phyloP scores from a whole-genome alignment of 495 filamentous ascomycete species.

The Talaromyces trachyspermus region DNA sequence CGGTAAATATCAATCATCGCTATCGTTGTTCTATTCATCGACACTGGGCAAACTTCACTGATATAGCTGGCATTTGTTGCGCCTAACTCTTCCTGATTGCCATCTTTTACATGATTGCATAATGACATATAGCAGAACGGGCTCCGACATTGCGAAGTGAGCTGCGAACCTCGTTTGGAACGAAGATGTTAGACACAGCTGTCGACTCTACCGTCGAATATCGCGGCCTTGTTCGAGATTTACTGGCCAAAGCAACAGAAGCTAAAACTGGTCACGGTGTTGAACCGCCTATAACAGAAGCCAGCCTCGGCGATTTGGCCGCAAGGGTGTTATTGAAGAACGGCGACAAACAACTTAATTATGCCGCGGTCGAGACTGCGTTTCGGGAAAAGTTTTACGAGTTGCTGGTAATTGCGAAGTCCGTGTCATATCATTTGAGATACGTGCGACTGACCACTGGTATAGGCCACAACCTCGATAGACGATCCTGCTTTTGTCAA shows the following conservation, averaged over 20 bases:
- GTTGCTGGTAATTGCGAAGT: constrained; percentile 50
- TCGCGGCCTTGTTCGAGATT: constrained; percentile 46
- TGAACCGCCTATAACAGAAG: constrained; percentile 68
- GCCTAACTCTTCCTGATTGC: too few species aligned
- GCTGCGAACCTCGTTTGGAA: not conserved
- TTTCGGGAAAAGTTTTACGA: constrained; percentile 70
- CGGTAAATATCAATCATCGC: not conserved
- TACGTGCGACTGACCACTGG: constrained; percentile 13
- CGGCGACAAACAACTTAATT: constrained; percentile 37
- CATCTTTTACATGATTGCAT: not conserved
- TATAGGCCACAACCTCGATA: constrained; percentile 61
- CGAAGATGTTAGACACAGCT: constrained; percentile 43
- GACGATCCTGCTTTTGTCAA: constrained; percentile 65
- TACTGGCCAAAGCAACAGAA: constrained; percentile 56
- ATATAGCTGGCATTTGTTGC: too few species aligned
- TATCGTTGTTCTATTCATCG: not conserved
- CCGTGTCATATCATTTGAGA: not conserved
- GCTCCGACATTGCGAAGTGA: not conserved
- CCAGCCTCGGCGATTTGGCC: constrained; percentile 26
- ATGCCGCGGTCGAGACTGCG: constrained; percentile 68
- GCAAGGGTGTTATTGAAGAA: constrained; percentile 29
- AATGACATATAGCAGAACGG: not conserved
- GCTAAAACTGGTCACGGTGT: constrained; percentile 60
- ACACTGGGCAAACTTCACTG: too few species aligned
- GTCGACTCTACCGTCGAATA: constrained; percentile 50